Percentiles rank a stretch among this genome's conserved stretches.
These are phyloP conservation scores for Rhodomyrtus psidioides DNA, from an alignment of 441 rosid species.

Conservation along the genomic window DNA sequence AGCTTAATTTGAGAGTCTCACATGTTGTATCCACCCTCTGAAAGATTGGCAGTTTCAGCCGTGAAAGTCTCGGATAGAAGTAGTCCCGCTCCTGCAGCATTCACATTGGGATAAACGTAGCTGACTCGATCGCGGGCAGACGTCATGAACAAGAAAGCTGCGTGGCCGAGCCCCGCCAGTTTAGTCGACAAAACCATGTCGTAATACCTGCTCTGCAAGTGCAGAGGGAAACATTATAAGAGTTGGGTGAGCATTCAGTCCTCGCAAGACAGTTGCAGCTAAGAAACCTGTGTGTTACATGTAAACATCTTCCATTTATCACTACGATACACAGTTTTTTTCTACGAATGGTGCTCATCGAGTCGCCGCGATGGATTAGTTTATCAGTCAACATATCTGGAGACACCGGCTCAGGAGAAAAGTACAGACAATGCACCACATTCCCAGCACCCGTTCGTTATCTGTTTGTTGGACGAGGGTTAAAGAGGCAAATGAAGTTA, in stretches of 20 bases:
- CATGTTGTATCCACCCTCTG: constrained; percentile 75
- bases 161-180: constrained; percentile 89
- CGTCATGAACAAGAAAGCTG: constrained; percentile 78
- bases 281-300: not conserved
- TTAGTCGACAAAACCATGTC: constrained; percentile 86
- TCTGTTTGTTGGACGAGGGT: not conserved
- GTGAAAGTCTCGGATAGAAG: constrained; percentile 71
- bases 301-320: not conserved
- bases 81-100: constrained; percentile 91
- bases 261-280: not conserved
- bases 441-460: not conserved
- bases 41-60: constrained; percentile 51
- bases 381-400: not conserved
- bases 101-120: constrained; percentile 84
- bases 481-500: not conserved
- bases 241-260: not conserved
- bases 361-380: not conserved
- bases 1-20: constrained; percentile 21
- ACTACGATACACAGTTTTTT: not conserved
- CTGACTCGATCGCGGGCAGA: constrained; percentile 82
- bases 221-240: not conserved
- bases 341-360: not conserved
- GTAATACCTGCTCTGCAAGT: constrained; percentile 74
- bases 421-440: not conserved
- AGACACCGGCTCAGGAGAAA: not conserved